A percentile compares a stretch with the other conserved stretches of the same genome.
phyloP scores from a whole-genome alignment of 108 stramenopile species.

The Aurantiochytrium sp. region DNA sequence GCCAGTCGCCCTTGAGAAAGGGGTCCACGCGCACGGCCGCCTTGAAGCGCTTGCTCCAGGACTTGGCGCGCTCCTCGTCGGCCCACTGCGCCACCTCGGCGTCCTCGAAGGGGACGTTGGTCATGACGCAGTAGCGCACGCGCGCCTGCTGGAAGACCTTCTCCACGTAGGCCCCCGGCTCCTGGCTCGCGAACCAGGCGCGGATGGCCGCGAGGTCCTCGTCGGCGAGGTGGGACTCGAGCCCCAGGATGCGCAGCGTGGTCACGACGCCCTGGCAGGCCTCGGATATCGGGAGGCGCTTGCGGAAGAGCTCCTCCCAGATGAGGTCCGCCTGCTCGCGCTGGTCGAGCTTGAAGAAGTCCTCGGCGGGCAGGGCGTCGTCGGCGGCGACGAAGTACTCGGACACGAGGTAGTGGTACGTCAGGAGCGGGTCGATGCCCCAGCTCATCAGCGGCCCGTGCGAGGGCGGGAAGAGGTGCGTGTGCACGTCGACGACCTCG shows the following conservation, averaged over 20 bases:
- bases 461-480: conserved; percentile 77
- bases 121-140: conserved; percentile 78
- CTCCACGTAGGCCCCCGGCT: conserved; percentile 55
- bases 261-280: conserved; percentile 78
- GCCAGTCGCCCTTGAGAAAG: conserved; percentile 68
- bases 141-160: conserved; percentile 60
- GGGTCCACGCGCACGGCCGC: conserved; percentile 83
- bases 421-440: conserved; percentile 82
- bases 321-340: conserved; percentile 60
- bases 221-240: conserved; percentile 43
- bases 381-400: conserved; percentile 77
- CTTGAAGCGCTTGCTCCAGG: conserved; percentile 61
- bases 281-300: conserved; percentile 74
- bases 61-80: not conserved
- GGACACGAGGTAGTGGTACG: conserved; percentile 84
- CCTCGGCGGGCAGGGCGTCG: not conserved
- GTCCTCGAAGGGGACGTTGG: conserved; percentile 87
- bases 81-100: conserved; percentile 41
- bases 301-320: conserved; percentile 75
- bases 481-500: conserved; percentile 76
- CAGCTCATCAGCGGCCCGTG: conserved; percentile 74
- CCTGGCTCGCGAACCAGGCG: conserved; percentile 41
- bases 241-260: conserved; percentile 61
- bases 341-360: not conserved
- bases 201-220: conserved; percentile 69